Percentiles rank a stretch among this genome's conserved stretches.
Evolutionary conservation across 441 rosid genomes (phyloP).

Genomic region (Populus hybrid): DNA sequence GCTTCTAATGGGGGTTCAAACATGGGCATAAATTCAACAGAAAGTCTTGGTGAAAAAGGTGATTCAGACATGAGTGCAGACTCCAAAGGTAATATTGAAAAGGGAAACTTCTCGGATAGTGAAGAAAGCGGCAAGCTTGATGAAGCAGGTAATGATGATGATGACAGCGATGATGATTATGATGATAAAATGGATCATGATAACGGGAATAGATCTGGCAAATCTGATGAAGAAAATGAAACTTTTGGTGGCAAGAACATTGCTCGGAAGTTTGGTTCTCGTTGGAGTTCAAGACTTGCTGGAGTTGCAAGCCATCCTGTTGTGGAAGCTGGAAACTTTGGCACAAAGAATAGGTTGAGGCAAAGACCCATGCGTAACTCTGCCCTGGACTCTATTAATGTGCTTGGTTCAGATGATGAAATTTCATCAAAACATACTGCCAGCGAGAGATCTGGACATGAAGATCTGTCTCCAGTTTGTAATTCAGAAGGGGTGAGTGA

Average conservation of each 20-base stretch:
- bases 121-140: constrained; percentile 23
- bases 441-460: constrained; percentile 12
- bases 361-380: constrained; percentile 57
- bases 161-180: constrained; percentile 18
- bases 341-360: constrained; percentile 44
- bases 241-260: constrained; percentile 13
- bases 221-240: constrained; percentile 22
- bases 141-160: constrained; percentile 17
- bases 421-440: neutral
- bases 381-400: constrained; percentile 36
- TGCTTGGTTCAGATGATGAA: constrained; percentile 49
- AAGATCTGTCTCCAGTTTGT: constrained; percentile 14
- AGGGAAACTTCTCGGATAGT: constrained; percentile 7
- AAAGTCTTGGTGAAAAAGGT: constrained; percentile 23
- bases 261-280: constrained; percentile 22
- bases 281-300: constrained; percentile 39
- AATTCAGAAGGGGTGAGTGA: constrained; percentile 21
- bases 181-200: constrained; percentile 19
- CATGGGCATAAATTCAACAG: constrained; percentile 14
- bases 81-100: constrained; percentile 5
- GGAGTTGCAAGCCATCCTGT: constrained; percentile 25
- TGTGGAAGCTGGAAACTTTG: constrained; percentile 29
- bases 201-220: constrained; percentile 9
- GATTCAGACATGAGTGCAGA: constrained; percentile 9
- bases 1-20: constrained; percentile 20